phyloP scores from a whole-genome alignment of 2,329 filamentous ascomycete genomes.

The Colletotrichum tanaceti region DNA sequence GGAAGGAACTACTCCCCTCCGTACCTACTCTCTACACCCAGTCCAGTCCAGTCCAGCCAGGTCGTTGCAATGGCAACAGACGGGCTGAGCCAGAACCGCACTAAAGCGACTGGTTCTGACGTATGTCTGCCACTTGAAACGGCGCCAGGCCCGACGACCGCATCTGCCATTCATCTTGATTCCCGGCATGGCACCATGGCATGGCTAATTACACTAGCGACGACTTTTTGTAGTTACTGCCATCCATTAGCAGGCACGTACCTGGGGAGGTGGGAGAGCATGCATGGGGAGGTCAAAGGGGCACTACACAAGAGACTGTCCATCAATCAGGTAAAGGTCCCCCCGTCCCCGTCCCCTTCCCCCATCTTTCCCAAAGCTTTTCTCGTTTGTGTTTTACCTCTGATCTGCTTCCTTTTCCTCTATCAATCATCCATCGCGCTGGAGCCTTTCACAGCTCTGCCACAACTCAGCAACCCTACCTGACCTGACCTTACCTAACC shows the following conservation, averaged over 20 bases:
- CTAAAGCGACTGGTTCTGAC: constrained; percentile 4
- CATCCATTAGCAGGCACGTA: no score
- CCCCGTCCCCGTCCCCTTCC: background rate
- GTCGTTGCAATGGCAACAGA: no score
- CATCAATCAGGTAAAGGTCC: constrained; percentile 2
- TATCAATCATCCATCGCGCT: background rate
- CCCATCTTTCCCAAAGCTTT: background rate
- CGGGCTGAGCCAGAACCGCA: no score
- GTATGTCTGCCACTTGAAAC: constrained; percentile 20
- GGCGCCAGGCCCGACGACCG: background rate
- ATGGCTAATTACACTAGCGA: constrained; percentile 5
- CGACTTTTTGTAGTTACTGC: background rate
- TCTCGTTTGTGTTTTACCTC: background rate
- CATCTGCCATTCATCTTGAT: background rate
- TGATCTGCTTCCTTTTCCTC: background rate
- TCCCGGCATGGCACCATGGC: background rate
- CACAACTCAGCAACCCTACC: background rate
- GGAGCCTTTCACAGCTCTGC: no score
- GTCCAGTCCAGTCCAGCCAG: no score
- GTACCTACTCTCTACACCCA: no score
- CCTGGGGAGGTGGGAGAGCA: background rate
- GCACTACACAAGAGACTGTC: background rate
- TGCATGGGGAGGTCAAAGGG: background rate
- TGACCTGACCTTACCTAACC: background rate
- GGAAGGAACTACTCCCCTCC: no score